Conservation (phyloP, 148 eudicot genomes). For the Limonium bicolor region DNA sequence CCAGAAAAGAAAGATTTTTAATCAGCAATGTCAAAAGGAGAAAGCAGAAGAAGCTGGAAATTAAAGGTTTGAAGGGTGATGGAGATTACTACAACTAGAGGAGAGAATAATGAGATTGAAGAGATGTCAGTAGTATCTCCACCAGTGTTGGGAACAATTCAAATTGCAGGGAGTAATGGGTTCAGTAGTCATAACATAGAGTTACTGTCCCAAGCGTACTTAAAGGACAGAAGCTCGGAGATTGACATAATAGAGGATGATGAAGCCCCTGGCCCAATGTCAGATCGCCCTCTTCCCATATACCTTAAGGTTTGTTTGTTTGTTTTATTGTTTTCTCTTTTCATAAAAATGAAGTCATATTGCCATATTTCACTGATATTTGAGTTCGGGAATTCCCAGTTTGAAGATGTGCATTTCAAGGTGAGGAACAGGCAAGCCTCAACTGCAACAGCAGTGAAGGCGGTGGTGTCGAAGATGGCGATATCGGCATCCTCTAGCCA, state of each 20-base stretch:
- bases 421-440: constrained; percentile 27
- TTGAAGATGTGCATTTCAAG: constrained; percentile 74
- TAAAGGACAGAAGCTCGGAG: constrained; percentile 46
- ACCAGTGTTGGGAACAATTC: constrained; percentile 44
- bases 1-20: neutral
- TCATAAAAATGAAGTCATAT: neutral
- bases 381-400: constrained; percentile 29
- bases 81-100: neutral
- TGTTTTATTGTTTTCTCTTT: neutral
- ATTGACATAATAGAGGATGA: constrained; percentile 43
- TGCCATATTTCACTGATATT: neutral
- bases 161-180: constrained; percentile 49
- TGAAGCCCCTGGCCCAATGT: constrained; percentile 18
- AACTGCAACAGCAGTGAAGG: constrained; percentile 35
- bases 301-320: constrained; percentile 34
- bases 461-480: constrained; percentile 49
- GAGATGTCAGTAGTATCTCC: constrained; percentile 29
- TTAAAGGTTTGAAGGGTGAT: neutral
- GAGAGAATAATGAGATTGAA: constrained; percentile 39
- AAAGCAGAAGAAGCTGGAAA: neutral
- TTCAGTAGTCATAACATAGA: constrained; percentile 73
- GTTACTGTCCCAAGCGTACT: constrained; percentile 59
- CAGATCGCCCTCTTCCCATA: constrained; percentile 52
- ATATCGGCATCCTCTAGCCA: too few species aligned
- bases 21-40: neutral